phyloP scores from a whole-genome alignment of 1,284 basidiomycete genomes.

The Ceratobasidium papillatum region DNA sequence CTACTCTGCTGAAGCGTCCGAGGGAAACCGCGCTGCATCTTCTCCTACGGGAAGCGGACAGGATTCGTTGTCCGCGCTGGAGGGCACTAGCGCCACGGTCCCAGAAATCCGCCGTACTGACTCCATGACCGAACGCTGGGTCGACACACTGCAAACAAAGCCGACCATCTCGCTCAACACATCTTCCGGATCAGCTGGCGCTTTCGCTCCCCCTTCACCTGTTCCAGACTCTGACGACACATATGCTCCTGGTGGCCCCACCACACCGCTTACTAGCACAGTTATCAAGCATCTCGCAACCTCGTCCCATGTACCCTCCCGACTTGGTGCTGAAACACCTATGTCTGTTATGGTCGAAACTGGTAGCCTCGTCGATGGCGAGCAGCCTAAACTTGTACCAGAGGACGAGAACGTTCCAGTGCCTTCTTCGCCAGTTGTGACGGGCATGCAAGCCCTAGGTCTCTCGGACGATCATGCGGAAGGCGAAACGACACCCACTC shows the following conservation, averaged over 20 bases:
- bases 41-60: slow-evolving; percentile 14
- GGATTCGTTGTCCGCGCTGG: background rate
- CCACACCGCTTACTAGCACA: slow-evolving; percentile 26
- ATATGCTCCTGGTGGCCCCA: slow-evolving; percentile 14
- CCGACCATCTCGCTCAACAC: slow-evolving; percentile 11
- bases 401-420: slow-evolving; percentile 16
- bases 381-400: slow-evolving; percentile 35
- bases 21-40: slow-evolving; percentile 4
- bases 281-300: slow-evolving; percentile 9
- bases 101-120: slow-evolving; percentile 30
- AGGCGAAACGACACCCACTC: slow-evolving; percentile 31
- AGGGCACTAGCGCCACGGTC: background rate
- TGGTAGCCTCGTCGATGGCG: slow-evolving; percentile 40
- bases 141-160: slow-evolving; percentile 17
- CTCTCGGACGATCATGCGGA: slow-evolving; percentile 5
- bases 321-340: slow-evolving; percentile 36
- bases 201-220: slow-evolving; percentile 27
- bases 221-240: slow-evolving; percentile 33
- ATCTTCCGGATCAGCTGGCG: background rate
- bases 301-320: slow-evolving; percentile 11
- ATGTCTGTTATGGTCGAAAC: slow-evolving; percentile 44
- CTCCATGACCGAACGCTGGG: slow-evolving; percentile 36
- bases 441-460: slow-evolving; percentile 30
- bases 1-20: background rate
- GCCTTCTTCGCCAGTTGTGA: slow-evolving; percentile 26